Percentiles rank a stretch among this genome's conserved stretches.
Evolutionary conservation across 2,329 filamentous ascomycete species (phyloP).

Genomic region (Colletotrichum salicis): DNA sequence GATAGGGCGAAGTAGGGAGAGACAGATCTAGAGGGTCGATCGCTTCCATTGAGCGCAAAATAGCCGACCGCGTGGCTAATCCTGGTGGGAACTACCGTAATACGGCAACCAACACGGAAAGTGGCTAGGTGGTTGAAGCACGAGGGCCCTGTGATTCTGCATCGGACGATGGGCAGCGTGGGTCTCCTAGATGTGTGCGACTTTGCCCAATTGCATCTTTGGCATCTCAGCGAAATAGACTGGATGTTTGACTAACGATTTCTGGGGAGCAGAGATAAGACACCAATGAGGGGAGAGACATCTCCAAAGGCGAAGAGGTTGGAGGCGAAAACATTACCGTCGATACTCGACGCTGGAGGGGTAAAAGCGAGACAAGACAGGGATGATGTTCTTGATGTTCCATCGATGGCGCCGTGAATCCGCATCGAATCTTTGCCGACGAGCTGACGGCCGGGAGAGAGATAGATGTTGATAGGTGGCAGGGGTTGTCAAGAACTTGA

Average conservation of each 20-base stretch:
- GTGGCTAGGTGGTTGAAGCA: background rate
- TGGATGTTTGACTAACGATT: too few relatives aligned
- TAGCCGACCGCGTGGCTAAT: constrained; percentile 13
- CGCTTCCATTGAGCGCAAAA: background rate
- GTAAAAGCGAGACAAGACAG: background rate
- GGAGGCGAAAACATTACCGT: constrained; percentile 8
- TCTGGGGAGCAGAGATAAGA: background rate
- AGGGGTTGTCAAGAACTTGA: background rate
- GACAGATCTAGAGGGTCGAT: background rate
- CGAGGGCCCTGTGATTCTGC: background rate
- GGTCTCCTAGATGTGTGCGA: background rate
- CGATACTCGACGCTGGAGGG: constrained; percentile 4
- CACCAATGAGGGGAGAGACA: background rate
- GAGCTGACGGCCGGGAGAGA: background rate
- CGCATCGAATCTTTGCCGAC: constrained; percentile 14
- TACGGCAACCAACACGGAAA: background rate
- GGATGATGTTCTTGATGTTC: constrained; percentile 13
- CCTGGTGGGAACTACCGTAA: constrained; percentile 1
- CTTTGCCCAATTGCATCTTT: background rate
- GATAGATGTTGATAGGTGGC: background rate
- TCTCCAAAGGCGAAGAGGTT: background rate
- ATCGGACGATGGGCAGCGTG: background rate
- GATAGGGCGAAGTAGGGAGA: background rate
- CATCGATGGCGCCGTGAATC: constrained; percentile 12
- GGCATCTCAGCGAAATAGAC: too few relatives aligned